Evolutionary conservation across 352 stramenopile species (phyloP), one percentile per base, ranked within the genome.

Genomic region (Elongisporangium prolatum): DNA sequence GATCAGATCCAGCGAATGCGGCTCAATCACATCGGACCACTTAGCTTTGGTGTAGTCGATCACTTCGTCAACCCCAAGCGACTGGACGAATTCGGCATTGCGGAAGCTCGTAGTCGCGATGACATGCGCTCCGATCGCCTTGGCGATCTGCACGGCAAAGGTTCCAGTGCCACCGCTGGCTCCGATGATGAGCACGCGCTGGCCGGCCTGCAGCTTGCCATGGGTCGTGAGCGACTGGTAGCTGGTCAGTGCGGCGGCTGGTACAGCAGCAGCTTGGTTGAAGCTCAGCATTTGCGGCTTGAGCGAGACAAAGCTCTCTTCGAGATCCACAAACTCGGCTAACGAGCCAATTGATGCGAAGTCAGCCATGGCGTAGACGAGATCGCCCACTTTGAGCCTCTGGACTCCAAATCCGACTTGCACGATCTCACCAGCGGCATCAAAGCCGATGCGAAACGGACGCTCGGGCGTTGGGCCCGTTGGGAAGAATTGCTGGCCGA

Each of bases 371-470:
- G 80, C 80, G 63, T 89, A 91, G 44, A 95, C 74, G 24, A 63
- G 68, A 63, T 91, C 81, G 13, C 79, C 83, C 9, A 83, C 69
- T 37, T 77, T 57, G 50, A 91, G 80, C 18, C 63, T 64, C 28
- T 64, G 63, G 4, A 82, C 74, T 10, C 74, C 56, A 17, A 48
- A 28, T 16, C 85, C 82, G 16, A 85, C 75, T 57, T 85, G 62
- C 8, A 80, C 66, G 44, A 95, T 65, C 2, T 71, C 73, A 40
- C 85, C 85, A 22, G 80, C 73, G 22, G 85, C 75, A 56, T 95
- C 85, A 28, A 90, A 67, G 10, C 81, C 85, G 38, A 89, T 68
- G 18, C 63, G 50, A 51, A 80, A 77, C 44, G 71, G 71, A 6
- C 67, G 58, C 28, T 78, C 66, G 0, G n/a, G 16, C 2, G 63